Conservation (phyloP, 139 green algal species). For the Micractinium conductrix region DNA sequence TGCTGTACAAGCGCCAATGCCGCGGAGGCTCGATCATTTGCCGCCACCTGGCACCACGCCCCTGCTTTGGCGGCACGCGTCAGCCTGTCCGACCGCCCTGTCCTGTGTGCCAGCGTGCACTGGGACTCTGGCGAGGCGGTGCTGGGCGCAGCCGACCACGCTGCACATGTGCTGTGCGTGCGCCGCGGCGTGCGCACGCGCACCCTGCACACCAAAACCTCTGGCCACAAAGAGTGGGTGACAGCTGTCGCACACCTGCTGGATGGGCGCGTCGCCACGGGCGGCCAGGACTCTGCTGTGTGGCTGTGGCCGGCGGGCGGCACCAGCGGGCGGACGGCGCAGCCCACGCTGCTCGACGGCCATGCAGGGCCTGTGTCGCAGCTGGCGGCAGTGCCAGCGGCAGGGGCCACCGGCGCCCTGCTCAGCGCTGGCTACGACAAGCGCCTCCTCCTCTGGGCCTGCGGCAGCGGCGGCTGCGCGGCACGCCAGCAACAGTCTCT, state of each 20-base stretch:
- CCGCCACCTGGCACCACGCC: neutral
- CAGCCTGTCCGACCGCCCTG: neutral
- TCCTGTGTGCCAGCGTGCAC: conserved; percentile 68
- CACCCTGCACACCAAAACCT: conserved; percentile 77
- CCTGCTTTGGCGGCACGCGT: neutral
- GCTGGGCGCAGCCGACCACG: conserved; percentile 78
- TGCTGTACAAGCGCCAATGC: no score
- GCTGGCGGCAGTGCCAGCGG: conserved; percentile 30
- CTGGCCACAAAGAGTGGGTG: conserved; percentile 84
- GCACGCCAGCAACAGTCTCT: conserved; percentile 43
- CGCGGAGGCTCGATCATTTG: no score
- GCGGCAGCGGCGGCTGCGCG: neutral
- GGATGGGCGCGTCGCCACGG: conserved; percentile 71
- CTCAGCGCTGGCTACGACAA: conserved; percentile 76
- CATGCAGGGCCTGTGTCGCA: conserved; percentile 64
- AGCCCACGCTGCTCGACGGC: conserved; percentile 37
- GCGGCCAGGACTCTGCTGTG: conserved; percentile 79
- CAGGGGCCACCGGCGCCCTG: neutral
- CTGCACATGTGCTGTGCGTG: conserved; percentile 73
- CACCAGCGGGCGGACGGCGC: conserved; percentile 23
- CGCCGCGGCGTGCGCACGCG: conserved; percentile 49
- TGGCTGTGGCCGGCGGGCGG: conserved; percentile 72
- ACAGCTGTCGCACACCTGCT: conserved; percentile 62
- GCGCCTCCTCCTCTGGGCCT: conserved; percentile 61
- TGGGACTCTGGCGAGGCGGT: conserved; percentile 60